Base-by-base conservation (phyloP, 331 rosid species). In the Cucumis variabilis region DNA sequence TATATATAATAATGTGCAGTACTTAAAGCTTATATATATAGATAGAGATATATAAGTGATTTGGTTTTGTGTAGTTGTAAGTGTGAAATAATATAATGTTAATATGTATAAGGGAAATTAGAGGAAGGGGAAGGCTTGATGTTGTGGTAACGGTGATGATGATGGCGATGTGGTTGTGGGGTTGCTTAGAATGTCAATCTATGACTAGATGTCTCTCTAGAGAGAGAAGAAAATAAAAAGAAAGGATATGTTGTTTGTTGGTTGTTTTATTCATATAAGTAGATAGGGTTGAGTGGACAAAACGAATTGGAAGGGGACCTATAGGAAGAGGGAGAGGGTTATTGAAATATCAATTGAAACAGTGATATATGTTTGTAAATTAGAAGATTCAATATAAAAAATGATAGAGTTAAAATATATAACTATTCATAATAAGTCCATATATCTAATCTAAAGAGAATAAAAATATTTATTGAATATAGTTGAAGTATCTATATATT, bases 281-380 rank as follows among this genome's bases (percentile, higher is more conserved):
- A 44, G 65, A 9, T 14, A 58, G 65, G 96, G 96, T 96, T 89
- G 99, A 94, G 98, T 96, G 82, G 82, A 62, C 94, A 88, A 94
- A 96, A 96, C 98, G 98, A 96, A 96, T 94, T 94, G 98, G 99
- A 96, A 92, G 98, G 97, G 99, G 98, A 93, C 99, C n/a, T 60
- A 60, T 19, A 20, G 12, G 21, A 4, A 37, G 24, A 20, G 67
- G 17, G 23, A 58, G 60, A 0, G 60, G 16, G 19, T 53, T n/a
- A n/a, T n/a, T 1, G 16, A 53, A 13, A 14, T 14, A 5, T 53
- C 19, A 1, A 12, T 53, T 53, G 19, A 2, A 1, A 53, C 8
- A 7, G 16, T 5, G 21, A 58, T 58, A 58, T 58, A 58, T 15
- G 8, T 17, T 1, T 17, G 10, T 58, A 58, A 17, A 7, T 58